Conservation (phyloP, 164 flowering plant genomes). For the Kingdonia uniflora region DNA sequence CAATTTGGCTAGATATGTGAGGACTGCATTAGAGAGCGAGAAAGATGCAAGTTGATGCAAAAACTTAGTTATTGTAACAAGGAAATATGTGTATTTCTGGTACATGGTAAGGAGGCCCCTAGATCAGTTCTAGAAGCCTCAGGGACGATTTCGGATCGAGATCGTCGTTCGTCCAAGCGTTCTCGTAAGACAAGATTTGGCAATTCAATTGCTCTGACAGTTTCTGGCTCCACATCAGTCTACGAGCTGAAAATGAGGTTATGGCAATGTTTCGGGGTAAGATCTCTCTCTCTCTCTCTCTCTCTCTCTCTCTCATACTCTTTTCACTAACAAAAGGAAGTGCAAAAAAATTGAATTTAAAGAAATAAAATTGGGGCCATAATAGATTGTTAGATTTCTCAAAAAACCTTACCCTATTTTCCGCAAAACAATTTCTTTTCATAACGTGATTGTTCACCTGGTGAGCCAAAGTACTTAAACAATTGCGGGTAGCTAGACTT, state of each 20-base stretch:
- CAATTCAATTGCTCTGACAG: conserved; percentile 53
- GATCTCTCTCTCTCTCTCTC: conserved; percentile 15
- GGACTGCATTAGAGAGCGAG: conserved; percentile 87
- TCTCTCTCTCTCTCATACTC: too few relatives aligned
- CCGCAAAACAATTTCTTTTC: too few relatives aligned
- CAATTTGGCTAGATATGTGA: conserved; percentile 54
- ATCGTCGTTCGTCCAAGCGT: conserved; percentile 86
- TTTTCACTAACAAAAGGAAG: too few relatives aligned
- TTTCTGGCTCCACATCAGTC: conserved; percentile 78
- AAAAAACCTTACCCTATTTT: too few relatives aligned
- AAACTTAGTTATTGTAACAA: conserved; percentile 70
- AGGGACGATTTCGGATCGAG: conserved; percentile 41
- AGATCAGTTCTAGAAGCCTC: conserved; percentile 76
- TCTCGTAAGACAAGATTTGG: conserved; percentile 60
- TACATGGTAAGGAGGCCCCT: conserved; percentile 90
- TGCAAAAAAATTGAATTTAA: too few relatives aligned
- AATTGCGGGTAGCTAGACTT: too few relatives aligned
- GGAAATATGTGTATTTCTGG: conserved; percentile 57
- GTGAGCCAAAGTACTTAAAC: too few relatives aligned
- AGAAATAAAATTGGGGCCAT: too few relatives aligned
- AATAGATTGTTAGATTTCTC: too few relatives aligned
- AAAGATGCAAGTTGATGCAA: conserved; percentile 70
- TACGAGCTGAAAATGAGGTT: conserved; percentile 98
- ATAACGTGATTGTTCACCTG: too few relatives aligned
- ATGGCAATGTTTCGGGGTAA: conserved; percentile 98